Conservation (phyloP, 805 yeast genomes). For the Hanseniaspora clermontiae region DNA sequence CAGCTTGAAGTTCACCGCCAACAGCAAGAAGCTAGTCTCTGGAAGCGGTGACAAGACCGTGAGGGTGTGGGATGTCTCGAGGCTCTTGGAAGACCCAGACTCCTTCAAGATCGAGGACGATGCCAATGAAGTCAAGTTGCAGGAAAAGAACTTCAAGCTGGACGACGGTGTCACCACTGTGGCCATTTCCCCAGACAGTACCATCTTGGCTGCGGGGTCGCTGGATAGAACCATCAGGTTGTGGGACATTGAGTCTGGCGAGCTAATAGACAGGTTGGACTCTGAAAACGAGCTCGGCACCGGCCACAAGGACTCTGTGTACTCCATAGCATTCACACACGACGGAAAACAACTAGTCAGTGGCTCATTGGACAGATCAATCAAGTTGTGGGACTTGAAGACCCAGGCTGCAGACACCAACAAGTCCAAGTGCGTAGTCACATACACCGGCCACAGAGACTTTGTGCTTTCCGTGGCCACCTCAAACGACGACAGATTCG, state of each 20-base stretch:
- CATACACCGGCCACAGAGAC: constrained; percentile 92
- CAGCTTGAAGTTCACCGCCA: constrained; percentile 87
- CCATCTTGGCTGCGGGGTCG: constrained; percentile 89
- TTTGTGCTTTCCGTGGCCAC: constrained; percentile 88
- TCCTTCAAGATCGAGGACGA: background rate
- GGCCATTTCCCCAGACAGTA: constrained; percentile 91
- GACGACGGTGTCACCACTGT: constrained; percentile 98
- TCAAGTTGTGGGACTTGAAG: constrained; percentile 87
- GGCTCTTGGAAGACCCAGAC: background rate
- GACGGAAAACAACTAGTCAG: constrained; percentile 85
- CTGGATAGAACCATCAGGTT: constrained; percentile 90
- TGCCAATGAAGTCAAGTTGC: background rate
- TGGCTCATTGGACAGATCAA: constrained; percentile 91
- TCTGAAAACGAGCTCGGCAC: constrained; percentile 78
- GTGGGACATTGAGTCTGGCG: constrained; percentile 91
- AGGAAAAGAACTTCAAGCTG: constrained; percentile 51
- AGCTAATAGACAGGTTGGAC: constrained; percentile 81
- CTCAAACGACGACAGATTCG: constrained; percentile 83
- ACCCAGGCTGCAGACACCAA: constrained; percentile 26
- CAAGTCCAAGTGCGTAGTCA: constrained; percentile 58
- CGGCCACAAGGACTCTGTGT: constrained; percentile 93
- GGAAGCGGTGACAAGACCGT: constrained; percentile 97
- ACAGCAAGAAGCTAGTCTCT: constrained; percentile 82
- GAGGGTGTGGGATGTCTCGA: constrained; percentile 75
- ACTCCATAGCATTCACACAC: constrained; percentile 84